Conservation (phyloP, 2,329 filamentous ascomycete species). For the Colletotrichum simmondsii region DNA sequence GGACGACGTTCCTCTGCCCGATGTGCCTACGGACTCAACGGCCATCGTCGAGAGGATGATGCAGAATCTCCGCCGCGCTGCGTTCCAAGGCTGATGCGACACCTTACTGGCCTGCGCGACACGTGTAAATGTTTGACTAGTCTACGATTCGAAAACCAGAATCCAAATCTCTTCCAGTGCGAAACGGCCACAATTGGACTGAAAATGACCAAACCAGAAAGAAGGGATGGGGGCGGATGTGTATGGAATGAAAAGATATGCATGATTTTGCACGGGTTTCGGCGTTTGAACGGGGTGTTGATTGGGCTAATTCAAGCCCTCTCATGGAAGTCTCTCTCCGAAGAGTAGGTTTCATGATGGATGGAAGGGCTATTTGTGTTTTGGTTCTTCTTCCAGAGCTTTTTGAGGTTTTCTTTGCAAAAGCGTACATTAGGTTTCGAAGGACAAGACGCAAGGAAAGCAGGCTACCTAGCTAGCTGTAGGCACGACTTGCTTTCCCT, state of each 20-base stretch:
- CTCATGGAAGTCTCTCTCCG: background rate
- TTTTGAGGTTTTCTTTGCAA: background rate
- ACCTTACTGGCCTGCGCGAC: background rate
- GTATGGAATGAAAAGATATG: conserved; percentile 4
- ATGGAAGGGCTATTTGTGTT: background rate
- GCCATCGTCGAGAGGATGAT: conserved; percentile 65
- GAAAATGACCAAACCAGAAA: background rate
- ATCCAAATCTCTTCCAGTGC: background rate
- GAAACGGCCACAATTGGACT: background rate
- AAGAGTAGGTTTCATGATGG: background rate
- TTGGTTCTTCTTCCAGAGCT: background rate
- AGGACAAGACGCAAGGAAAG: background rate
- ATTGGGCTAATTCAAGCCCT: background rate
- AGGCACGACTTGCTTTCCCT: background rate
- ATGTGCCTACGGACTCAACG: conserved; percentile 57
- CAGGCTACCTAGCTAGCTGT: background rate
- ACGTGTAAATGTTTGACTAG: conserved; percentile 3
- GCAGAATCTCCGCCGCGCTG: conserved; percentile 58
- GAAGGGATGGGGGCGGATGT: background rate
- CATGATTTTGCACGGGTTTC: background rate
- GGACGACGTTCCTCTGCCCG: conserved; percentile 47
- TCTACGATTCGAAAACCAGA: background rate
- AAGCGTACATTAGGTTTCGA: background rate
- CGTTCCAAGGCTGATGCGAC: conserved; percentile 15
- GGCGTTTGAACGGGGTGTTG: background rate